phyloP scores from a whole-genome alignment of 768 basidiomycete genomes.

The Naematelia encephala region DNA sequence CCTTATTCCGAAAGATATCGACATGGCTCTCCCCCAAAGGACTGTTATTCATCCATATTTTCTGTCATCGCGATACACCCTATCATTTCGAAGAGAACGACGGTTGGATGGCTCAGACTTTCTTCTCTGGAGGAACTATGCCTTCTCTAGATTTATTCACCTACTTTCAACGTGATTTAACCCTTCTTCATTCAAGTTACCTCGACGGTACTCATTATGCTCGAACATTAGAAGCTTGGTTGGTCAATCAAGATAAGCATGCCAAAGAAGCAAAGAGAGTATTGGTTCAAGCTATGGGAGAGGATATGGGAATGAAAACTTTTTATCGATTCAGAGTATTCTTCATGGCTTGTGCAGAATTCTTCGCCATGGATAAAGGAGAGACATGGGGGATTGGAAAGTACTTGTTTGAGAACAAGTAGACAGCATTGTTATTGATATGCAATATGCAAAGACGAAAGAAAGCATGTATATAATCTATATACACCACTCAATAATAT shows the following conservation, averaged over 20 bases:
- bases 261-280: conserved; percentile 56
- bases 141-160: conserved; percentile 55
- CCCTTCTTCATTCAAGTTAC: conserved; percentile 62
- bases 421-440: neutral
- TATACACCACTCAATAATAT: too few relatives aligned
- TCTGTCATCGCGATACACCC: conserved; percentile 63
- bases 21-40: conserved; percentile 63
- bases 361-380: conserved; percentile 63
- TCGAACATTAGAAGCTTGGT: conserved; percentile 65
- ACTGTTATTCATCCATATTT: conserved; percentile 67
- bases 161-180: conserved; percentile 66
- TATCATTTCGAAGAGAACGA: conserved; percentile 69
- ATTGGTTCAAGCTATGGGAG: conserved; percentile 56
- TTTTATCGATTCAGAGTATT: conserved; percentile 70
- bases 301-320: conserved; percentile 59
- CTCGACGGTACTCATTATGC: conserved; percentile 65
- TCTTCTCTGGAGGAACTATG: conserved; percentile 75
- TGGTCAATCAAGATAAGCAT: conserved; percentile 60
- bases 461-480: too few relatives aligned
- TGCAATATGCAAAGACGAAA: neutral
- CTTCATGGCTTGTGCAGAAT: conserved; percentile 68
- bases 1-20: conserved; percentile 61
- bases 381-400: conserved; percentile 58
- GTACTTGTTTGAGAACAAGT: conserved; percentile 34
- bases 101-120: conserved; percentile 72